Percentiles rank a stretch among this genome's conserved stretches.
These are phyloP conservation scores for Tetrahymena elliotti DNA, from an alignment of 73 alveolate genomes.

Conservation along the genomic window DNA sequence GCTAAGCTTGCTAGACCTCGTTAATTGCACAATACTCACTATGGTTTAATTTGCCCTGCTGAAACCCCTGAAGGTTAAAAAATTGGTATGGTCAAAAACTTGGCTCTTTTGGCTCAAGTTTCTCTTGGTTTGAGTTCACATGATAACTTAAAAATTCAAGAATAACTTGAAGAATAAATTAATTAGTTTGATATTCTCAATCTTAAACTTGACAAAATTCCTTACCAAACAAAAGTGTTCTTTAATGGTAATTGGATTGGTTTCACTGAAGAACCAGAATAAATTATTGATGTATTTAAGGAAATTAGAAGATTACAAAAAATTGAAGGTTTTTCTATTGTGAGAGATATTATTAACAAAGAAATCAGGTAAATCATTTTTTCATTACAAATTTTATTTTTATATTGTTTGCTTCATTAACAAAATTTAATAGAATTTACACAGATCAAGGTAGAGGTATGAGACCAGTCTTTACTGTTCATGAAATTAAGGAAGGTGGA, in stretches of 20 bases:
- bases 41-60: conserved; percentile 99
- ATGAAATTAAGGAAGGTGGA: conserved; percentile 24
- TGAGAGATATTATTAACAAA: conserved; percentile 81
- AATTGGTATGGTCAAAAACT: conserved; percentile 97
- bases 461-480: conserved; percentile 89
- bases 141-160: conserved; percentile 3
- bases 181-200: conserved; percentile 25
- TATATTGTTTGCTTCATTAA: not conserved
- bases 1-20: conserved; percentile 99
- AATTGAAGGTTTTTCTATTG: conserved; percentile 82
- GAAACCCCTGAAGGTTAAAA: conserved; percentile 99
- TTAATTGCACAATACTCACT: conserved; percentile 98
- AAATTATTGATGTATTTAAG: conserved; percentile 54
- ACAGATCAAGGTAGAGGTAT: conserved; percentile 98
- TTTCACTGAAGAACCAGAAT: conserved; percentile 82
- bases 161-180: not conserved
- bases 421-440: conserved; percentile 85
- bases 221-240: conserved; percentile 80
- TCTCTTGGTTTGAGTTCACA: conserved; percentile 71
- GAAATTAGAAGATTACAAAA: conserved; percentile 74
- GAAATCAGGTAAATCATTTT: not conserved
- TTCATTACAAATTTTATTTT: not conserved
- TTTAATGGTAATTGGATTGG: conserved; percentile 99
- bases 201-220: conserved; percentile 37
- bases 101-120: conserved; percentile 95